Percentiles rank a stretch among this genome's conserved stretches.
These are phyloP conservation scores for Nitzschia palea DNA, from an alignment of 108 stramenopile genomes.

Conservation along the genomic window DNA sequence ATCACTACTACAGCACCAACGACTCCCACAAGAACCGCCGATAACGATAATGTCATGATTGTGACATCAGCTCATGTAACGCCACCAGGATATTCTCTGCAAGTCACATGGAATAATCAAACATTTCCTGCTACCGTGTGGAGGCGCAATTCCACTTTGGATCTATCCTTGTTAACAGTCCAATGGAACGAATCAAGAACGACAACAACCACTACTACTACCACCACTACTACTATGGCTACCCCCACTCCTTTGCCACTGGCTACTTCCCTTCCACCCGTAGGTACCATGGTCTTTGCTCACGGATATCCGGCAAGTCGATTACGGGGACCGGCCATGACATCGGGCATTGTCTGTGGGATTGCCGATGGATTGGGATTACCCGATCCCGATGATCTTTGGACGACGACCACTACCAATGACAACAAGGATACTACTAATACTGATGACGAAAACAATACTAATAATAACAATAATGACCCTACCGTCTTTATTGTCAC, in stretches of 20 bases:
- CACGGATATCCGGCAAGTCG: slow-evolving; percentile 56
- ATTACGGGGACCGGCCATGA: slow-evolving; percentile 54
- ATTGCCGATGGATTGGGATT: slow-evolving; percentile 51
- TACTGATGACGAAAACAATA: no score
- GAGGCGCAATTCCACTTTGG: slow-evolving; percentile 47
- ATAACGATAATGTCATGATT: slow-evolving; percentile 37
- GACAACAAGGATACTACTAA: neutral
- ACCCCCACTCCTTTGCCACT: no score
- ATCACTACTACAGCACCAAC: no score
- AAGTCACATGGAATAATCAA: slow-evolving; percentile 31
- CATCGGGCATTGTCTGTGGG: slow-evolving; percentile 53
- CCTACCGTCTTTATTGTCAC: slow-evolving; percentile 13
- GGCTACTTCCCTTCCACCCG: slow-evolving; percentile 30
- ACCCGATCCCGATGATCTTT: neutral
- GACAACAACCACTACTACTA: no score
- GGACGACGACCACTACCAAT: no score
- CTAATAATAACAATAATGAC: neutral
- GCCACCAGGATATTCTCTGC: slow-evolving; percentile 46
- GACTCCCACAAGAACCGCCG: no score
- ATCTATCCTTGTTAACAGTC: slow-evolving; percentile 47
- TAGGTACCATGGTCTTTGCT: slow-evolving; percentile 47
- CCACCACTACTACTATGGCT: no score
- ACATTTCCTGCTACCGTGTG: slow-evolving; percentile 43
- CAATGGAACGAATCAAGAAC: no score
- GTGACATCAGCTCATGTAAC: slow-evolving; percentile 55